Base-by-base conservation (phyloP, 345 rosid species). In the Clarkia xantiana region DNA sequence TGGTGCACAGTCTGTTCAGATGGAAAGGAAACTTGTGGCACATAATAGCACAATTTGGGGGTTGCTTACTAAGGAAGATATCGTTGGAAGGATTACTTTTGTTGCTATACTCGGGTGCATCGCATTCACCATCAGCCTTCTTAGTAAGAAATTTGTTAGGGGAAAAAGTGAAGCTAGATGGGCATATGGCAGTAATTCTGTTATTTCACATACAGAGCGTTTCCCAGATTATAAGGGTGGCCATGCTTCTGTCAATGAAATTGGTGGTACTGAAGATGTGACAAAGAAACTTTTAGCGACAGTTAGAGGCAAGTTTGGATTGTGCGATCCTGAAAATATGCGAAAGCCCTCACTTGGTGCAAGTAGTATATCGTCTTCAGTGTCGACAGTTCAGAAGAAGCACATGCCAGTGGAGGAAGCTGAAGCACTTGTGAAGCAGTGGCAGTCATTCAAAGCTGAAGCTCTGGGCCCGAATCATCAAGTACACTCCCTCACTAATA, bases 381-480 rank as follows among this genome's bases (percentile, higher is more conserved):
- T 41, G 20, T 50, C 57, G 18, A 63, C 58, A 42, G 59, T 60
- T 44, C 62, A 70, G 44, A 76, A 67, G 68, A 81, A 69, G 63
- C 69, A 67, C 45, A 91, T 91, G 96, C 68, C 81, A 49, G 50
- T 67, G 42, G 89, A 83, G 68, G 96, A 91, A 46, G 96, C 98
- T 29, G 98, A 91, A 75, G 71, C 71, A 43, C 89, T 86, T 51
- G 89, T 91, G 43, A 73, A 72, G 73, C 86, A 76, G 56, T 91
- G 98, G 98, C 94, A 91, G 75, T 61, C 75, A 47, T 66, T 73
- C 43, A 91, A 91, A 73, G 94, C 98, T 58, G 83, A 83, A 69
- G 91, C 98, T 59, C 73, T 91, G 59, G 98, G 98, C 52, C 85
- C 85, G 7, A 60, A 47, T 29, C 86, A 91, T 65, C 80, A 78